Conservation (phyloP, 2,329 filamentous ascomycete genomes). For the Clonostachys solani region DNA sequence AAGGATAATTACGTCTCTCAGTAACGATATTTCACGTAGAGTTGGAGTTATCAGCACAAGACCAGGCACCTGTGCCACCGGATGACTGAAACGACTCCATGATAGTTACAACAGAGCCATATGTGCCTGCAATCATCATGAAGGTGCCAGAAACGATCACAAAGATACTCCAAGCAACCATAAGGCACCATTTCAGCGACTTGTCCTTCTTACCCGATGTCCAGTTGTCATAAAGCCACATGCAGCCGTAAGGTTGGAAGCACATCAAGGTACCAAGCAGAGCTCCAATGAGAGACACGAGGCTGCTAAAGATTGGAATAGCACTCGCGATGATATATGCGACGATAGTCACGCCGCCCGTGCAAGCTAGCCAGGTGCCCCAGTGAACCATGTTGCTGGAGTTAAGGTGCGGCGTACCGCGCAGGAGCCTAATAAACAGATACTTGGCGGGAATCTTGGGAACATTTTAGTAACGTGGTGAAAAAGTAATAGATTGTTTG, state of each 20-base stretch:
- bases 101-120: constrained; percentile 30
- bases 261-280: constrained; percentile 17
- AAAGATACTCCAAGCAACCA: constrained; percentile 8
- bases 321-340: constrained; percentile 20
- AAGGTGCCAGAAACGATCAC: constrained; percentile 20
- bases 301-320: constrained; percentile 18
- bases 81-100: constrained; percentile 23
- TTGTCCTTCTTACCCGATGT: neutral
- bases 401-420: constrained; percentile 19
- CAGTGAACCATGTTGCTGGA: constrained; percentile 20
- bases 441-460: constrained; percentile 14
- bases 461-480: too few species aligned
- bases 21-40: too few species aligned
- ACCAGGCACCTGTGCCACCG: constrained; percentile 30
- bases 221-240: constrained; percentile 40
- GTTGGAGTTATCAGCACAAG: constrained; percentile 35
- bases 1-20: too few species aligned
- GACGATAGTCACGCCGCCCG: constrained; percentile 10
- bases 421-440: constrained; percentile 15
- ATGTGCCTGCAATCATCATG: constrained; percentile 37
- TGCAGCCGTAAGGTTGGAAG: constrained; percentile 22
- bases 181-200: neutral
- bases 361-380: constrained; percentile 22
- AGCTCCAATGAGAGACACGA: constrained; percentile 18
- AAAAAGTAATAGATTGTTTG: too few species aligned